Evolutionary conservation across 2,329 filamentous ascomycete genomes (phyloP), one percentile per base, ranked within the genome.

Genomic region (Exserohilum turcica): DNA sequence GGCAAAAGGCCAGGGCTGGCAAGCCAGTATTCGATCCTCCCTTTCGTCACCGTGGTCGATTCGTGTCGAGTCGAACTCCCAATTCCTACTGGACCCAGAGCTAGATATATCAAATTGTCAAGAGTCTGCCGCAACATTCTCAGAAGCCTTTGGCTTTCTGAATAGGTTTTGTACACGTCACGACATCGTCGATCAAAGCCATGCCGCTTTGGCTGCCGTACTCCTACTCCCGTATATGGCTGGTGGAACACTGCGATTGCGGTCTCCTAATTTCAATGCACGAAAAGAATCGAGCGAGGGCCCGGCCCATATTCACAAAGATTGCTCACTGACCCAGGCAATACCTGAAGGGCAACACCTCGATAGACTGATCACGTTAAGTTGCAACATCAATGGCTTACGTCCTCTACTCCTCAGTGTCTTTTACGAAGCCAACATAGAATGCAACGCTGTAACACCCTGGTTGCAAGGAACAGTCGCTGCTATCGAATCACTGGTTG

Each of bases 151-250:
- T 6, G 24, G 24, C 21, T 42, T 29, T 42, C 39, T 42, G 12
- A 42, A 13, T 13, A 42, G 24, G n/a, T 42, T 46, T 18, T 45
- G 32, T 13, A 45, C 32, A 37, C 43, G 32, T 37, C 32, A 37
- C 32, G 29, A 45, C 15, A 45, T 37, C 9, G n/a, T 37, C 19
- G 32, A 45, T 45, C 32, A 45, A 31, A 37, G 43, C 21, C 13
- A 45, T 37, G 43, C 43, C 7, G 32, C 43, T 2, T 37, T 45
- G 5, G 19, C 43, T 29, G 40, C 27, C n/a, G 40, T 32, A 13
- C 40, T 43, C 9, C 18, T 43, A 8, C 15, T 43, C 29, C 28
- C 28, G 15, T 33, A 21, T 8, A 32, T 33, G 15, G 28, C 15
- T 3, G 28, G 28, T 21, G 15, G 13, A 45, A 36, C 31, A 35